Evolutionary conservation across 148 eudicot species (phyloP), one percentile per base, ranked within the genome.

Genomic region (Vaccinium corymbosum): DNA sequence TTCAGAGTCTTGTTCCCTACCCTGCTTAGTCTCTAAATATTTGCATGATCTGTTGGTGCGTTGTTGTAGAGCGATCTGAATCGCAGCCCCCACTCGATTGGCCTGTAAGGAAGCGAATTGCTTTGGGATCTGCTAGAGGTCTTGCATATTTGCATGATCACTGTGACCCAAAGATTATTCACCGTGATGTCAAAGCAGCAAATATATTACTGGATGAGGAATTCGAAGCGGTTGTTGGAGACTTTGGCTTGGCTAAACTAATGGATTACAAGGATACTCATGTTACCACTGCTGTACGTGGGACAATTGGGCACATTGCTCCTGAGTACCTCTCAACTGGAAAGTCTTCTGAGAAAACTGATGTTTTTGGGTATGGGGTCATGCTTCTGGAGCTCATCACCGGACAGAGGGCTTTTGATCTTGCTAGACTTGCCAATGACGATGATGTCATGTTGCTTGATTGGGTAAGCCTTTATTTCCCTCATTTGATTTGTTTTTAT

Each of bases 371-470:
- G 5, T 92, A 91, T 71, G 94, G 94, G 19, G 87, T 91, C 57
- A 92, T 90, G 94, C 94, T 92, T 89, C 88, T 92, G 79, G 94
- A 92, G 88, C 92, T 92, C 72, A 86, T 91, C 56, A 91, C 93
- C 19, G 94, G 94, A 66, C 94, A 92, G 66, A 87, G 92, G 89
- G 92, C 94, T 80, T 91, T 86, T 80, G 93, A 92, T 89, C 90
- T 92, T 79, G 94, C 93, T 83, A 89, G 92, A 38, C 93, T 91
- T 81, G 93, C 91, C 53, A 90, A 90, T 83, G 93, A 91, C 51
- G 89, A 89, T 20, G 93, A 90, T 77, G 90, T 91, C 82, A 90
- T 91, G 93, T 87, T 91, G 64, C 93, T 89, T n/a, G 93, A 92
- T 81, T 92, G 94, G 94, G 94, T 92, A 85, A 83, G 89, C 72